Evolutionary conservation across 345 rosid species (phyloP).

Genomic region (Lepidium didymum): DNA sequence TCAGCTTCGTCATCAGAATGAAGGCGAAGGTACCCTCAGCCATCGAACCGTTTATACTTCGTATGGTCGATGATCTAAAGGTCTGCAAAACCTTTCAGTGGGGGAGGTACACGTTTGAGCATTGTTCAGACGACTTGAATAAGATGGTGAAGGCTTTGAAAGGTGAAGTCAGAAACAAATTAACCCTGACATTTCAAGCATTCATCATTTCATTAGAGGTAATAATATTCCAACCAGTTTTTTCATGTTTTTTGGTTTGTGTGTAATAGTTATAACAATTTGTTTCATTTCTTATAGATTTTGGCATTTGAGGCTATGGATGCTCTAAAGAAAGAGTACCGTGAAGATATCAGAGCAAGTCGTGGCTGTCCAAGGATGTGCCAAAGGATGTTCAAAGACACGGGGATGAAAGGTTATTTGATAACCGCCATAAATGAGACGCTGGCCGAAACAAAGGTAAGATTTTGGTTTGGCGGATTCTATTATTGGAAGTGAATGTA

Average conservation of each 20-base stretch:
- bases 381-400: background rate
- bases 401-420: background rate
- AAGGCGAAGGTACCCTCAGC: background rate
- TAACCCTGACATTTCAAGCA: background rate
- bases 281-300: no score
- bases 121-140: background rate
- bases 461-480: background rate
- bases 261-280: no score
- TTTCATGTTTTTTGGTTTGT: background rate
- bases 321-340: background rate
- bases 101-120: background rate
- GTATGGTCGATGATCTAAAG: background rate
- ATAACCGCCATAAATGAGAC: background rate
- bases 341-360: background rate
- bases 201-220: background rate
- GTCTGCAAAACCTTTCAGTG: background rate
- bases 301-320: no score
- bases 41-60: background rate
- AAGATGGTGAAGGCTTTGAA: background rate
- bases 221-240: background rate
- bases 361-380: background rate
- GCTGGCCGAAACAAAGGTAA: background rate
- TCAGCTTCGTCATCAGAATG: background rate
- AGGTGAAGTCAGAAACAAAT: background rate
- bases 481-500: background rate